A percentile compares a stretch with the other conserved stretches of the same genome.
Evolutionary conservation across 164 flowering plant species (phyloP).

Genomic region (Saururus chinensis): DNA sequence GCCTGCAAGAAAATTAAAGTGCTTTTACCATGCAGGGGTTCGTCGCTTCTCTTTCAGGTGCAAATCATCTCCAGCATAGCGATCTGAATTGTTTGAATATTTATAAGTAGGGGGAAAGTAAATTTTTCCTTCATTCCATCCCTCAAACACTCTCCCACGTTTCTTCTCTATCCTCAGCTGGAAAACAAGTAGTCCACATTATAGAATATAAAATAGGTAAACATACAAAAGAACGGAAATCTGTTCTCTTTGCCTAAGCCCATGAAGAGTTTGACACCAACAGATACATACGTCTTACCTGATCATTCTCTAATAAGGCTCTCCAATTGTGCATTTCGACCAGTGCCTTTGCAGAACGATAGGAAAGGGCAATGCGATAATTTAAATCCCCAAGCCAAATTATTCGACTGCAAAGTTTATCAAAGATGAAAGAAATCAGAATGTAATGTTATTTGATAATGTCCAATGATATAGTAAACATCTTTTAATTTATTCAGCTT

Average conservation of each 20-base stretch:
- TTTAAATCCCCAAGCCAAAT: conserved; percentile 98
- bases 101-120: conserved; percentile 95
- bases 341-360: conserved; percentile 85
- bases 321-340: conserved; percentile 97
- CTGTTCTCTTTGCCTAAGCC: not conserved
- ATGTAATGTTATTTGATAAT: not conserved
- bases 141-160: conserved; percentile 62
- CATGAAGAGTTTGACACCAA: not conserved
- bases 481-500: not conserved
- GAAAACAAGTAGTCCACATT: conserved; percentile 1
- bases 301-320: conserved; percentile 83
- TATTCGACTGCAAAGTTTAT: conserved; percentile 46
- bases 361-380: conserved; percentile 84
- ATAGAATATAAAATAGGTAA: conserved; percentile 1
- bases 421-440: not conserved
- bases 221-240: not conserved
- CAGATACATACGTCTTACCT: conserved; percentile 35
- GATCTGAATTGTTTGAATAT: conserved; percentile 83
- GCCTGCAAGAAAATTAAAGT: not conserved
- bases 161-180: conserved; percentile 78
- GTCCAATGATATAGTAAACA: not conserved
- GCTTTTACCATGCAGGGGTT: conserved; percentile 87
- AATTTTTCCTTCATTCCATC: conserved; percentile 83
- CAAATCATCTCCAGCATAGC: conserved; percentile 84
- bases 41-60: conserved; percentile 87